Percentiles rank a stretch among this genome's conserved stretches.
Evolutionary conservation across 176 grass and related monocot species (phyloP).

Genomic region (Oryza meyeriana): DNA sequence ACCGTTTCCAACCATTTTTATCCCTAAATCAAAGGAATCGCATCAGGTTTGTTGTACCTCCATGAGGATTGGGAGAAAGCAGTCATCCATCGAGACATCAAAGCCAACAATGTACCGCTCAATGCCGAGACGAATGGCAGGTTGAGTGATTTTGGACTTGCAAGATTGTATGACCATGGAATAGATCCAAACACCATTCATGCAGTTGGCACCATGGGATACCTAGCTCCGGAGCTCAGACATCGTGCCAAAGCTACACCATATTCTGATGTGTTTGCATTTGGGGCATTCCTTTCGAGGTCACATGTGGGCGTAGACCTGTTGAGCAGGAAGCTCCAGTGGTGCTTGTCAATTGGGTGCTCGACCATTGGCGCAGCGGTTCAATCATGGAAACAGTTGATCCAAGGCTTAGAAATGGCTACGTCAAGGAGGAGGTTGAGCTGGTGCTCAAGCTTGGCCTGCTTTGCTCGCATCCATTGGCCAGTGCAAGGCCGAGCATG

Average conservation of each 20-base stretch:
- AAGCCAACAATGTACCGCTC: too few relatives aligned
- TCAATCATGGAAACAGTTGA: conserved; percentile 10
- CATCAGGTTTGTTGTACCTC: conserved; percentile 27
- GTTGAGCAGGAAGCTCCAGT: neutral
- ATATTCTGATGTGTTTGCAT: conserved; percentile 21
- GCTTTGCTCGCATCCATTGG: conserved; percentile 26
- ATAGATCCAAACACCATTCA: conserved; percentile 29
- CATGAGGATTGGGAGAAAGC: conserved; percentile 37
- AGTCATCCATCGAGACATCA: conserved; percentile 25
- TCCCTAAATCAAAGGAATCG: conserved; percentile 34
- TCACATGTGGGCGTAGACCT: conserved; percentile 12
- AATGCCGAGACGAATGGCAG: conserved; percentile 18
- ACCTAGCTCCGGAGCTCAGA: conserved; percentile 30
- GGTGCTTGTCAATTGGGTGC: conserved; percentile 31
- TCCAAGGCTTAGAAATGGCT: neutral
- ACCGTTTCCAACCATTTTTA: too few relatives aligned
- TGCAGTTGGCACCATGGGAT: conserved; percentile 28
- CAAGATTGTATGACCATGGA: conserved; percentile 30
- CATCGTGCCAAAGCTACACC: conserved; percentile 24
- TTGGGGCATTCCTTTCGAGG: conserved; percentile 33
- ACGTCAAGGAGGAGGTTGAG: neutral
- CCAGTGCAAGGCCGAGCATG: conserved; percentile 30
- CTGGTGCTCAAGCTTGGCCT: conserved; percentile 34
- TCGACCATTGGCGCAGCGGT: conserved; percentile 23
- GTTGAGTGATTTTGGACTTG: conserved; percentile 28